Evolutionary conservation across 2,329 filamentous ascomycete species (phyloP), one percentile per base, ranked within the genome.

Genomic region (Verticillium albo-atrum): DNA sequence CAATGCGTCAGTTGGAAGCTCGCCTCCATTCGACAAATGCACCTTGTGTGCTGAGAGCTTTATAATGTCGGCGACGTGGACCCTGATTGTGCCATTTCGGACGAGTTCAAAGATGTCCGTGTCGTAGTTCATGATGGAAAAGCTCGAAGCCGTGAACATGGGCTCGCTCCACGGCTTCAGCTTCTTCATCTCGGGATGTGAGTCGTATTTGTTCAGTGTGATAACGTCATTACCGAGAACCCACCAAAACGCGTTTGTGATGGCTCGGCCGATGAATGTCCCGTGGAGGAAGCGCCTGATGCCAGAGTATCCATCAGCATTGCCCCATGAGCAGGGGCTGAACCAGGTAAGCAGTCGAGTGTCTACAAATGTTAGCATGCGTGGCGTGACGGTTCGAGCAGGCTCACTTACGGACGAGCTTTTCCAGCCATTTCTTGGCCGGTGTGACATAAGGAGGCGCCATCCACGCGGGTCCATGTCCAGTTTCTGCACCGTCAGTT

Each of bases 261-360:
- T 70, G 56, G 74, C 75, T 1, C 84, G 79, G 2, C 87, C 87
- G 2, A 88, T 57, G 34, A 75, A 71, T 0, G 83, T 88, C 25
- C 77, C 75, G 63, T 89, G 86, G 54, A 87, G 75, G 61, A 88
- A 84, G 10, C 71, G 68, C 3, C 85, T 79, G 2, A 84, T 75
- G 12, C 73, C 74, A 14, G 79, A 74, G 63, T 82, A 89, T 1
- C 87, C 88, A 66, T 86, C 87, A 2, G 79, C 82, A 2, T 79
- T 76, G 4, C 86, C 88, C 87, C 88, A 93, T 15, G 89, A 81
- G 68, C 89, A 92, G 0, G 90, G 90, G 56, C 84, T 87, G 71
- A 93, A 86, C 86, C 88, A 92, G 2, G 85, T 89, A 57, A 92
- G 73, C 63, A 89, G 79, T 0, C 90, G 85, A 0, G 84, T 88